Percentiles rank a stretch among this genome's conserved stretches.
Conservation (phyloP, 352 stramenopile species). For the Phytophthora idaei region DNA sequence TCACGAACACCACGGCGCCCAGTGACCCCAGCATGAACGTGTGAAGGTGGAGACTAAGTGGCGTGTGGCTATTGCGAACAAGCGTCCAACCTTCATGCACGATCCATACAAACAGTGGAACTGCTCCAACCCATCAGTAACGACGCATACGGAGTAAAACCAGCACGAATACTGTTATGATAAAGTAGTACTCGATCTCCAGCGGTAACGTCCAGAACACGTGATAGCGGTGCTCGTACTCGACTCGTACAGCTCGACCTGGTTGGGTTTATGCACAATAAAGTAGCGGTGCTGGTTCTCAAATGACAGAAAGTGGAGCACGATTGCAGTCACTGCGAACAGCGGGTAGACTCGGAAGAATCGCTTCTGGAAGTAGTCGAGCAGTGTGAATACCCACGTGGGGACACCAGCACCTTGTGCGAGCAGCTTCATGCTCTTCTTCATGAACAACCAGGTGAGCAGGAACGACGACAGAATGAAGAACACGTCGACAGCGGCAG, state of each 20-base stretch:
- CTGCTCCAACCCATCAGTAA: constrained; percentile 33
- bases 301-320: constrained; percentile 35
- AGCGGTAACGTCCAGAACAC: constrained; percentile 62
- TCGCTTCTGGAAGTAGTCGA: constrained; percentile 55
- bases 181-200: constrained; percentile 51
- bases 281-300: constrained; percentile 40
- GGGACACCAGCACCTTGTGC: constrained; percentile 18
- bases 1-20: constrained; percentile 36
- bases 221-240: constrained; percentile 38
- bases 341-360: constrained; percentile 66
- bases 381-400: constrained; percentile 26
- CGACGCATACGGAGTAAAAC: constrained; percentile 23
- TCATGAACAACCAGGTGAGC: constrained; percentile 46
- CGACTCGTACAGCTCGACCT: constrained; percentile 40
- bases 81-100: constrained; percentile 24
- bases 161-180: constrained; percentile 45
- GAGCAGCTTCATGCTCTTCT: constrained; percentile 36
- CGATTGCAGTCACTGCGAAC: constrained; percentile 41
- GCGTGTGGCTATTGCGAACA: constrained; percentile 34
- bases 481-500: constrained; percentile 43
- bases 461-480: constrained; percentile 55
- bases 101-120: constrained; percentile 34
- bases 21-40: constrained; percentile 47
- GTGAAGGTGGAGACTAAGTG: constrained; percentile 31
- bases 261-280: constrained; percentile 18